Base-by-base conservation (phyloP, 2,329 filamentous ascomycete genomes). In the Colletotrichum tropicale region DNA sequence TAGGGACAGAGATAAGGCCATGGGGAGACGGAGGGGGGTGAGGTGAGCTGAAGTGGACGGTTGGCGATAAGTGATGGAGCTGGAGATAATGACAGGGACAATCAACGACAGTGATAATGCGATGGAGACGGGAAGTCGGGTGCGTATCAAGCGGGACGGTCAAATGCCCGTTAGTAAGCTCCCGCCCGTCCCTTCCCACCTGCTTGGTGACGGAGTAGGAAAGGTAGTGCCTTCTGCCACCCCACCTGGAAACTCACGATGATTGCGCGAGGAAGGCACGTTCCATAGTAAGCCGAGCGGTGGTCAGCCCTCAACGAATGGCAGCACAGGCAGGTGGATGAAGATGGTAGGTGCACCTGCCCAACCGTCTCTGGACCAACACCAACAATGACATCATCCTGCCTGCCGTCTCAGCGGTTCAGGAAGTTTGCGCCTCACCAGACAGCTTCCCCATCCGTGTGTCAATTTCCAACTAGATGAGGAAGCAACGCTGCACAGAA, bases 311-410 rank as follows among this genome's bases (percentile, higher is more conserved):
- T 56, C 62, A 75, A 75, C 69, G 68, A 71, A 70, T 30, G 38
- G 52, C 13, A 60, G 48, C 64, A 38, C 18, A 38, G 34, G 71
- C 71, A 32, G 34, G 68, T 13, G 60, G 30, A 61, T 16, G 62
- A 48, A 55, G 18, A 32, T 72, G 69, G 73, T 66, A 72, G 69
- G 73, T 68, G 73, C 70, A 32, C 70, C 38, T 73, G 56, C 70
- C 43, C 24, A 60, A 61, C 65, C 34, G 55, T 60, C 66, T 48
- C 48, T 30, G 56, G 58, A 67, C 64, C 69, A 36, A 26, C 56
- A 75, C 64, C 69, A 30, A 26, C 56, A 65, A 75, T 75, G 73
- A 75, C 73, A 75, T 75, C 73, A 75, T 75, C 21, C 13, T 56
- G n/a, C 61, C 30, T 61, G 21, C 34, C 61, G 43, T 30, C 68